Evolutionary conservation across 345 rosid species (phyloP).

Genomic region (Eucalyptus cladocalyx): DNA sequence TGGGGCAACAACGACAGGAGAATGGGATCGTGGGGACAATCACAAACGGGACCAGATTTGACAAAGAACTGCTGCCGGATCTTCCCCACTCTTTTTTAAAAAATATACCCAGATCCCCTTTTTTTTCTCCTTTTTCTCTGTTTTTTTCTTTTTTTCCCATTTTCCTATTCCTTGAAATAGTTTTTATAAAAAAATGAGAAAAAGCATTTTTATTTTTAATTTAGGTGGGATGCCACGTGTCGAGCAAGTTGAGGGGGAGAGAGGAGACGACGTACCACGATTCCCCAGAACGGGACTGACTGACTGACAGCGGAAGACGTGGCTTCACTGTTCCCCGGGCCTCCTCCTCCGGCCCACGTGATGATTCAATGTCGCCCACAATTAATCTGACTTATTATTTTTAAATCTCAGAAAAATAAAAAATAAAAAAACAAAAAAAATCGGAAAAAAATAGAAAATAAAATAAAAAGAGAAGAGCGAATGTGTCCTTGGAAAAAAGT

Average conservation of each 20-base stretch:
- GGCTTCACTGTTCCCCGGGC: not conserved
- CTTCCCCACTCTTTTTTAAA: not conserved
- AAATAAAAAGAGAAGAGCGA: not conserved
- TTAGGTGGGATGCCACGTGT: not conserved
- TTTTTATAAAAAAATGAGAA: not conserved
- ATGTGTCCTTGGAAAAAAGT: not conserved
- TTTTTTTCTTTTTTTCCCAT: no score
- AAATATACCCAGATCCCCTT: not conserved
- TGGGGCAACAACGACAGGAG: not conserved
- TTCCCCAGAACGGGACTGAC: not conserved
- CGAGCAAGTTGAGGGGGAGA: not conserved
- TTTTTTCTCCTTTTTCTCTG: not conserved
- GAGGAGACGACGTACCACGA: not conserved
- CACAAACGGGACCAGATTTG: not conserved
- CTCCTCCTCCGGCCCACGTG: not conserved
- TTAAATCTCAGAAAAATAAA: not conserved
- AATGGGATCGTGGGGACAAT: not conserved
- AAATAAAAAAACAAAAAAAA: no score
- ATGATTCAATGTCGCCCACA: not conserved
- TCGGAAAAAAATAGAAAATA: not conserved
- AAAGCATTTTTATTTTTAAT: not conserved
- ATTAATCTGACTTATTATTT: not conserved
- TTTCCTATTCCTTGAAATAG: not conserved
- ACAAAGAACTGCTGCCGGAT: not conserved
- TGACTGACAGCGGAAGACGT: not conserved